A percentile compares a stretch with the other conserved stretches of the same genome.
These are phyloP conservation scores for Murraya paniculata DNA, from an alignment of 345 rosid genomes.

Conservation along the genomic window DNA sequence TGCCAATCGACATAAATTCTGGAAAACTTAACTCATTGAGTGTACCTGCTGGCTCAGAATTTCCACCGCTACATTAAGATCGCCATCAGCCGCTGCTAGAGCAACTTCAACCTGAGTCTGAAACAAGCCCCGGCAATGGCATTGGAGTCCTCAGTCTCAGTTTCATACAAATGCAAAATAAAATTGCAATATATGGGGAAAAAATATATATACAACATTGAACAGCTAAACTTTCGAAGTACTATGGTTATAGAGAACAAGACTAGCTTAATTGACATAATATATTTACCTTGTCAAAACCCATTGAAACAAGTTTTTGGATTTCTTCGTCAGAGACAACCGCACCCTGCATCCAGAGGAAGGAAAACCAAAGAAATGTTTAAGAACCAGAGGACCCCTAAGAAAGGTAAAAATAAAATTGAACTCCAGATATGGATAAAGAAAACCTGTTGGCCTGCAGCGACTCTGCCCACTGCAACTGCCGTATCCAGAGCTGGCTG, in stretches of 20 bases:
- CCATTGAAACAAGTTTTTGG: conserved; percentile 85
- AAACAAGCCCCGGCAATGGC: conserved; percentile 18
- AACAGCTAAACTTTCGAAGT: neutral
- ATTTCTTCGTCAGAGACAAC: conserved; percentile 63
- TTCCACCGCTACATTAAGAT: conserved; percentile 85
- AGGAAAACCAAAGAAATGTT: conserved; percentile 5
- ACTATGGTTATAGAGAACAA: neutral
- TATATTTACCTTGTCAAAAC: conserved; percentile 76
- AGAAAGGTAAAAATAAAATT: neutral
- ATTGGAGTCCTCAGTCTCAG: neutral
- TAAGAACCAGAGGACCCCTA: neutral
- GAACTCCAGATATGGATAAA: neutral
- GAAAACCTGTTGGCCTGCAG: conserved; percentile 46
- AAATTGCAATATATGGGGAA: neutral
- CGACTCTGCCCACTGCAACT: conserved; percentile 29
- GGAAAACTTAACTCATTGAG: neutral
- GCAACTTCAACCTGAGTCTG: conserved; percentile 99
- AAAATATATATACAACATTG: neutral
- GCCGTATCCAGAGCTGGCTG: conserved; percentile 23
- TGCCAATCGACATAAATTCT: neutral
- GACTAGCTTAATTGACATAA: neutral
- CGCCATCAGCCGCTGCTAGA: conserved; percentile 90
- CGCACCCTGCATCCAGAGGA: conserved; percentile 35
- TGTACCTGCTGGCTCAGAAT: conserved; percentile 91
- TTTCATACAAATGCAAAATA: neutral